Percentiles rank a stretch among this genome's conserved stretches.
phyloP scores from a whole-genome alignment of 768 basidiomycete genomes.

The Daedaleopsis sinensis region DNA sequence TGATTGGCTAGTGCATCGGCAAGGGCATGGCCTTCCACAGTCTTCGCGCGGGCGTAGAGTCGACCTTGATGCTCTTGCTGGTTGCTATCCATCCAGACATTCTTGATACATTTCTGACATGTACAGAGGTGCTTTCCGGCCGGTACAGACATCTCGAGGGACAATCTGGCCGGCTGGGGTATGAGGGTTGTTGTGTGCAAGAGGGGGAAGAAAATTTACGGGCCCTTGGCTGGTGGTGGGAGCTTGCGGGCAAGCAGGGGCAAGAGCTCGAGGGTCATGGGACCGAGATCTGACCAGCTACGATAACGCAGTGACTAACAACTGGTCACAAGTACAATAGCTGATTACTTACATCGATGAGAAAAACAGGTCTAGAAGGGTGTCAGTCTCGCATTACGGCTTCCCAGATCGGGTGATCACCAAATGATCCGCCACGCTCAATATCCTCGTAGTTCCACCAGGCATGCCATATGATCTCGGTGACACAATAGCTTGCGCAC shows the following conservation, averaged over 20 bases:
- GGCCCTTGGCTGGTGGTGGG: no score
- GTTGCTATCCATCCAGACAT: neutral
- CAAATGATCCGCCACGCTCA: neutral
- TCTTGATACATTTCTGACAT: neutral
- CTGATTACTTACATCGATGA: neutral
- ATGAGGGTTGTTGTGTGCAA: neutral
- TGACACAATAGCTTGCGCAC: neutral
- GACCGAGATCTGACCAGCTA: no score
- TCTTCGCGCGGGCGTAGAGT: neutral
- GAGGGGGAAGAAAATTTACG: neutral
- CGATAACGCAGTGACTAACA: no score
- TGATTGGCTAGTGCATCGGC: neutral
- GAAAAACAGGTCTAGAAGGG: neutral
- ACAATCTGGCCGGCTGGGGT: neutral
- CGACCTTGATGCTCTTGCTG: neutral
- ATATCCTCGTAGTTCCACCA: neutral
- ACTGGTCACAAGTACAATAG: neutral
- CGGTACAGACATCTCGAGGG: neutral
- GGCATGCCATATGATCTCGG: neutral
- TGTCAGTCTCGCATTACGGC: neutral
- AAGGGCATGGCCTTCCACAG: neutral
- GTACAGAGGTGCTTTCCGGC: neutral
- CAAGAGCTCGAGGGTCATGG: no score
- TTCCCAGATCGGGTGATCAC: neutral
- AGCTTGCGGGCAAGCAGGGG: no score